Evolutionary conservation across 2,329 filamentous ascomycete genomes (phyloP), one percentile per base, ranked within the genome.

Genomic region (Cladosporium sp.): DNA sequence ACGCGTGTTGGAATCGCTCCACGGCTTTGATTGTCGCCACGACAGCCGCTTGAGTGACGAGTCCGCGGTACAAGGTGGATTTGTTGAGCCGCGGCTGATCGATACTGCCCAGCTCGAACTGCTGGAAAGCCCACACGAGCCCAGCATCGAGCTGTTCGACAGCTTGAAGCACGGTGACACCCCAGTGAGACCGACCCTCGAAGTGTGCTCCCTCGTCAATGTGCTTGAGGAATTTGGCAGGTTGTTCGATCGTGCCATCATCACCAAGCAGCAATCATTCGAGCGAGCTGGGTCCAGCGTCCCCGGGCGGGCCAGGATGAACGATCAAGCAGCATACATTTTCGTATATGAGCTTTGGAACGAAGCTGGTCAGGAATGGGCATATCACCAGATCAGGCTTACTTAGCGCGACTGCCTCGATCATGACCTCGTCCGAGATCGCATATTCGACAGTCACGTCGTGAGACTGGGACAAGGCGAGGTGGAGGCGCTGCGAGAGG

Each of bases 191-290:
- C 21, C 79, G 76, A 11, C 80, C 80, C n/a, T 66, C 49, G n/a
- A 8, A 66, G 67, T 10, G 70, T 60, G 55, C 70, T 72, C 68
- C 69, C 26, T 24, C 49, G 36, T 73, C 67, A 4, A 75, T 68
- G 5, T 70, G 69, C 28, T 71, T 52, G 2, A 81, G 73, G 0
- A 79, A 66, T 24, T 68, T 64, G 11, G 72, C 68, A 21, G 75
- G 44, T 59, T 78, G 72, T 2, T 75, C 64, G 60, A 78, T 73
- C 0, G 75, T 70, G 0, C 80, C 80, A 49, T 80, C 78, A 59
- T 81, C 80, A 10, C 80, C 80, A 73, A 81, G 77, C 18, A 81
- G 72, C 2, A 80, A 68, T 77, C 79, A 81, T 68, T 81, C 79
- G 14, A 81, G 67, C 5, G 80, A 76, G 59, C 78, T 80, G 2